These are phyloP conservation scores for Fennellomyces sp. DNA, from an alignment of 371 early-diverging fungal species.

Conservation along the genomic window DNA sequence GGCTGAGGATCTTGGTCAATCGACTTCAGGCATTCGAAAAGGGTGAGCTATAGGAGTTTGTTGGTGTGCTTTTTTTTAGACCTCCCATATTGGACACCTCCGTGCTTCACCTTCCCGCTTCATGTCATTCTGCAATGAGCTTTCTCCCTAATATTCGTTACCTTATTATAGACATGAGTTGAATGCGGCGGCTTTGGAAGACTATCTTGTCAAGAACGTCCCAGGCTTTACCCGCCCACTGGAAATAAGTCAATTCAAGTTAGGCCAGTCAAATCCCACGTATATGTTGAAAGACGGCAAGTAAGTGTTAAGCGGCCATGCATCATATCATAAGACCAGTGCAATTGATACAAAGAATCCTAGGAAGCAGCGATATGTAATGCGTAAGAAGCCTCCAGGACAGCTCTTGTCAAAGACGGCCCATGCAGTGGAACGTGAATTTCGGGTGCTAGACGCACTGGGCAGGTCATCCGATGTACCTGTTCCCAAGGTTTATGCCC, in stretches of 20 bases:
- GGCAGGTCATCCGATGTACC: constrained; percentile 76
- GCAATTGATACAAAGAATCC: neutral
- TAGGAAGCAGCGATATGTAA: constrained; percentile 68
- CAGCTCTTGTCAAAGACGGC: constrained; percentile 81
- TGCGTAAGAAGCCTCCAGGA: constrained; percentile 94
- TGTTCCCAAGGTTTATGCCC: constrained; percentile 84
- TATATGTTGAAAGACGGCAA: constrained; percentile 74
- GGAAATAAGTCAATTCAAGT: constrained; percentile 78
- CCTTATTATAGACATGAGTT: constrained; percentile 60
- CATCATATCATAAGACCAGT: neutral
- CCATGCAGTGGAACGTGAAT: constrained; percentile 91
- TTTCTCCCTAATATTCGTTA: neutral
- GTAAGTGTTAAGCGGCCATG: constrained; percentile 36
- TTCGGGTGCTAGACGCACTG: constrained; percentile 76
- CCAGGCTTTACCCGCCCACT: constrained; percentile 67
- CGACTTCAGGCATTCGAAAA: constrained; percentile 34
- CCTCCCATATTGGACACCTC: neutral
- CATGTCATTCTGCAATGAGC: neutral
- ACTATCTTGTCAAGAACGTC: constrained; percentile 52
- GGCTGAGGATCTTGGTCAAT: constrained; percentile 26
- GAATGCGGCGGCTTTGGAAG: constrained; percentile 58
- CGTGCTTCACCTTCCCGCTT: neutral
- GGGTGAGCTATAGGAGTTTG: constrained; percentile 22
- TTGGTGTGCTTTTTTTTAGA: neutral
- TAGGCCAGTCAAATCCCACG: constrained; percentile 94